These are phyloP conservation scores for Poronia punctata DNA, from an alignment of 495 filamentous ascomycete genomes.

Conservation along the genomic window DNA sequence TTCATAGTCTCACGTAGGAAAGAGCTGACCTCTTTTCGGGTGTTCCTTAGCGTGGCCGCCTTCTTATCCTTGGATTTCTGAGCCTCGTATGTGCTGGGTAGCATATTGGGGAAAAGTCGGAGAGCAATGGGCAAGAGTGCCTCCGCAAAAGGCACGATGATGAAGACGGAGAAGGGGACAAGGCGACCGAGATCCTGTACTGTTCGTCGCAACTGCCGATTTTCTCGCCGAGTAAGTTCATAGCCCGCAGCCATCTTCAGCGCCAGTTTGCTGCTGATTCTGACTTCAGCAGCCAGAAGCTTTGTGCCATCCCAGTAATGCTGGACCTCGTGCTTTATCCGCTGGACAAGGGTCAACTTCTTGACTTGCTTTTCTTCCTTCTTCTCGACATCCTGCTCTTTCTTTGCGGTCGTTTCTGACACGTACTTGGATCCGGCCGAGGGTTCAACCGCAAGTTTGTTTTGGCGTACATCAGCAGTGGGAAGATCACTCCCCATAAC, in stretches of 20 bases:
- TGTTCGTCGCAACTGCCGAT: slow-evolving; percentile 85
- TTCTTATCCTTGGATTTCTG: slow-evolving; percentile 85
- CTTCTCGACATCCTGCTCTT: slow-evolving; percentile 39
- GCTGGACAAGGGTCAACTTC: slow-evolving; percentile 82
- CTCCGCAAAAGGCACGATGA: slow-evolving; percentile 95
- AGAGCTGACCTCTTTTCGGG: slow-evolving; percentile 85
- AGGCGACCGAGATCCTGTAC: slow-evolving; percentile 88
- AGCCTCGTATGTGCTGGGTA: slow-evolving; percentile 94
- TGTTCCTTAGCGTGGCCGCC: slow-evolving; percentile 71
- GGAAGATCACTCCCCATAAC: slow-evolving; percentile 22
- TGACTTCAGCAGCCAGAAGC: slow-evolving; percentile 83
- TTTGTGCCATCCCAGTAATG: slow-evolving; percentile 99
- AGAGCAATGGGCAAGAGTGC: slow-evolving; percentile 88
- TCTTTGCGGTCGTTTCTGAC: slow-evolving; percentile 29
- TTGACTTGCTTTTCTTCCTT: slow-evolving; percentile 63
- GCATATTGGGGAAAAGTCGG: slow-evolving; percentile 90
- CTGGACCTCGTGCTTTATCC: slow-evolving; percentile 81
- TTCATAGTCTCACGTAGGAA: slow-evolving; percentile 87
- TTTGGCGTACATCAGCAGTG: slow-evolving; percentile 25
- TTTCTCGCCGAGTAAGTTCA: slow-evolving; percentile 88
- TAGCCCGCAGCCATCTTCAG: slow-evolving; percentile 98
- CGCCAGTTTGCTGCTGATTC: slow-evolving; percentile 82
- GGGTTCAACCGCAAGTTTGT: slow-evolving; percentile 9
- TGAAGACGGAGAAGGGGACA: slow-evolving; percentile 92
- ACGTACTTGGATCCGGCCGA: slow-evolving; percentile 21